Conservation (phyloP, 768 basidiomycete genomes). For the Pleurotus citrinopileatus region DNA sequence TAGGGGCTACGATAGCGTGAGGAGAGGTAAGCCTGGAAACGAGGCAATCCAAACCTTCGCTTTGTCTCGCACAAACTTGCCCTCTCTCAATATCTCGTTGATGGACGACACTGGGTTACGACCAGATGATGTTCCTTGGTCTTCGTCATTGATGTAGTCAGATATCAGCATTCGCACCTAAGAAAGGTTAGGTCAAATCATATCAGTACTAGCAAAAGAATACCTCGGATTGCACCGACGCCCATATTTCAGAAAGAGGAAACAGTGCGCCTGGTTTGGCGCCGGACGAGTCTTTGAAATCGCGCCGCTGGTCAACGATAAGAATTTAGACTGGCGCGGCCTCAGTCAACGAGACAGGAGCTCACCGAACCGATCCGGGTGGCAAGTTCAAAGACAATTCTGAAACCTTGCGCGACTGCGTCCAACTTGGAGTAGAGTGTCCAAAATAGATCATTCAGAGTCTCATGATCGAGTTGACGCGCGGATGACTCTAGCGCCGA, state of each 20-base stretch:
- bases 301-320: slow-evolving; percentile 60
- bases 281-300: slow-evolving; percentile 86
- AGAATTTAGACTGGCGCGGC: neutral
- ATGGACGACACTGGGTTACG: slow-evolving; percentile 91
- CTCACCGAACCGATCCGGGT: slow-evolving; percentile 89
- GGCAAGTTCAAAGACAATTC: slow-evolving; percentile 88
- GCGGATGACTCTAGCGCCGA: slow-evolving; percentile 71
- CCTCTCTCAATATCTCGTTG: slow-evolving; percentile 88
- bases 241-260: slow-evolving; percentile 85
- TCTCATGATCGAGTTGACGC: slow-evolving; percentile 78
- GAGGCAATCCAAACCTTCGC: slow-evolving; percentile 52
- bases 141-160: slow-evolving; percentile 92
- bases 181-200: slow-evolving; percentile 9
- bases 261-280: slow-evolving; percentile 75
- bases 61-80: slow-evolving; percentile 74
- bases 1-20: slow-evolving; percentile 50
- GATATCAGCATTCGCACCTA: slow-evolving; percentile 82
- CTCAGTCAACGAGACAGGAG: slow-evolving; percentile 19
- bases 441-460: slow-evolving; percentile 92
- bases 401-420: slow-evolving; percentile 87
- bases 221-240: slow-evolving; percentile 87
- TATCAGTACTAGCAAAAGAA: slow-evolving; percentile 11
- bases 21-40: neutral
- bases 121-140: slow-evolving; percentile 71
- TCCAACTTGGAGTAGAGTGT: slow-evolving; percentile 94